phyloP scores from a whole-genome alignment of 1,284 basidiomycete genomes.

The Ustilago curta region DNA sequence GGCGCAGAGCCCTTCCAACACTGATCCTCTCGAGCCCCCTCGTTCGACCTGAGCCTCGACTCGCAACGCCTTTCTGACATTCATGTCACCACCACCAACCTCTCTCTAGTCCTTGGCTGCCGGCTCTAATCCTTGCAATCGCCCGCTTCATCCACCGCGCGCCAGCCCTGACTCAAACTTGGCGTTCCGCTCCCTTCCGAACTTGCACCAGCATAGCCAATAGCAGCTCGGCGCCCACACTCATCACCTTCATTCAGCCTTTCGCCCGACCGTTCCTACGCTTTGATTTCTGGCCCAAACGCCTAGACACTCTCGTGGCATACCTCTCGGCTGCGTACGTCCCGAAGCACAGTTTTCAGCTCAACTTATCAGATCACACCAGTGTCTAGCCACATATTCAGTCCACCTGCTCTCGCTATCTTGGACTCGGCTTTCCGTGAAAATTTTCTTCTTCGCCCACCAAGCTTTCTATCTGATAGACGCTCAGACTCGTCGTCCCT shows the following conservation, averaged over 20 bases:
- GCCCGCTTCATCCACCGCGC: conserved; percentile 6
- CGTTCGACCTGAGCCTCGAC: too few relatives aligned
- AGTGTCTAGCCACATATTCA: not conserved
- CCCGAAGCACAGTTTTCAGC: not conserved
- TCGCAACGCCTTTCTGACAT: not conserved
- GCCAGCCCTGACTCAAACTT: not conserved
- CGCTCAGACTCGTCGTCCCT: not conserved
- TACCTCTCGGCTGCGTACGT: not conserved
- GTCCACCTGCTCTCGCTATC: not conserved
- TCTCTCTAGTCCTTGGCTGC: not conserved
- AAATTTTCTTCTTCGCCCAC: conserved; percentile 1
- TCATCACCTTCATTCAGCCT: not conserved
- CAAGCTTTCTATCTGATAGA: conserved; percentile 10
- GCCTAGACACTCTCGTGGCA: not conserved
- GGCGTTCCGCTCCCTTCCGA: conserved; percentile 14
- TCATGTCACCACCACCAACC: not conserved
- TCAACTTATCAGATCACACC: conserved; percentile 17
- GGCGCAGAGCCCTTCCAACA: not conserved
- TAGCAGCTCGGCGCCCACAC: conserved; percentile 2
- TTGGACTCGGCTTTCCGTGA: not conserved
- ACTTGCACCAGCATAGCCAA: not conserved
- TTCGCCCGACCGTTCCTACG: not conserved
- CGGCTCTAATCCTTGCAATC: not conserved
- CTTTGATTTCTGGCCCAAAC: not conserved
- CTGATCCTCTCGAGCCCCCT: too few relatives aligned